Base-by-base conservation (phyloP, 768 basidiomycete species). In the Crepidotus variabilis region DNA sequence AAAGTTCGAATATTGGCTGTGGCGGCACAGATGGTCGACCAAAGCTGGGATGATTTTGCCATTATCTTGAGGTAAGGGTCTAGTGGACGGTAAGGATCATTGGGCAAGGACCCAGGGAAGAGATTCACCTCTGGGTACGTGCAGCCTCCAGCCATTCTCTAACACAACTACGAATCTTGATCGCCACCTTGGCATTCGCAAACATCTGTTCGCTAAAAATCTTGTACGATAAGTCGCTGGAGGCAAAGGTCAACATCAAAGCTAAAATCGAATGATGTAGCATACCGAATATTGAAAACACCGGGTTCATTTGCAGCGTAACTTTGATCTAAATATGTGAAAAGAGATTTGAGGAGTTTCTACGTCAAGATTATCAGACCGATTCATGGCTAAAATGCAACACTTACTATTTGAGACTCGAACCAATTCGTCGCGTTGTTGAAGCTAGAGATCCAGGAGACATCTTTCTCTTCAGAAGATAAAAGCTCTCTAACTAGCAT, bases 281-380 rank as follows among this genome's bases (percentile, higher is more conserved):
- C 28, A 23, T 52, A 87, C 88, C 70, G 77, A 47, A 86, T 78
- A 13, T 67, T 71, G 7, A 63, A 61, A 13, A 74, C 54, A 11
- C 72, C 68, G 23, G 72, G 69, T 32, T 77, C 69, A 39, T 72
- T 71, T 0, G 67, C 63, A 9, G 90, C 76, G 60, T 85, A 91
- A 0, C 78, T 76, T 63, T 87, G 82, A 64, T 94, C 90, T 51
- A 93, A 69, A 66, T 86, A 88, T 2, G 88, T 81, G 51, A 92
- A 69, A 22, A 92, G 69, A 0, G 86, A 86, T 58, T 79, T 71
- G 2, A 92, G 64, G 18, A 90, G 69, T 3, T 71, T 68, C 88
- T 90, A 59, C 34, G 51, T 2, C 13, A 18, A 2, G 9, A 52
- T 47, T 23, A 50, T 32, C n/a, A 51, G n/a, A 43, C 22, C 11